Evolutionary conservation across 1,284 basidiomycete species (phyloP), one percentile per base, ranked within the genome.

Genomic region (Entoloma clypeatum): DNA sequence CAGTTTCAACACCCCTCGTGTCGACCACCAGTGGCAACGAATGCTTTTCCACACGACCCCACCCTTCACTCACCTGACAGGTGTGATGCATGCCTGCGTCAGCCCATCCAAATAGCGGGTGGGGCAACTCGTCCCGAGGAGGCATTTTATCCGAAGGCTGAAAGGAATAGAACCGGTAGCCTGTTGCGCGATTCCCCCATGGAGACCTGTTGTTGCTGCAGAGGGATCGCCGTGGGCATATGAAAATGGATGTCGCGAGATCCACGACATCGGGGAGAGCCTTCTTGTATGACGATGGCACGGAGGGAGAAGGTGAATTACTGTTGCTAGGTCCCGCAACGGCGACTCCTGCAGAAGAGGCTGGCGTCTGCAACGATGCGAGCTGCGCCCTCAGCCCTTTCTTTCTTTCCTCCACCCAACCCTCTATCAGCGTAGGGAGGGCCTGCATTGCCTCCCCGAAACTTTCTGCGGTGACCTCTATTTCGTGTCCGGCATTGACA

Each of bases 211-310:
- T 39, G 3, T 7, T 30, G 7, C 11, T 2, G 9, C 39, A 43
- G 11, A 17, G 21, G 11, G n/a, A 14, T 1, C 26, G 21, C 13
- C 26, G 16, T n/a, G n/a, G n/a, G 27, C 54, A 57, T 18, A 30
- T 14, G 27, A 57, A 57, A 5, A 51, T 45, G 7, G 54, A 36
- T 6, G 39, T 50, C 2, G 53, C 56, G 5, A 52, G 36, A 10
- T 45, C 39, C 16, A 55, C 35, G 7, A 13, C 17, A 29, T 53
- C 45, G 1, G n/a, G 13, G 9, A 11, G 13, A 24, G 10, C 13
- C 7, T 17, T 14, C 2, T 22, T 7, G n/a, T 10, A n/a, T 13
- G 7, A n/a, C 24, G n/a, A 11, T 14, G 14, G 23, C 11, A 5
- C 2, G 9, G 28, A 14, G 38, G 2, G 22, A 16, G 25, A 4